Conservation (phyloP, 352 stramenopile genomes). For the Elongisporangium prolatum region DNA sequence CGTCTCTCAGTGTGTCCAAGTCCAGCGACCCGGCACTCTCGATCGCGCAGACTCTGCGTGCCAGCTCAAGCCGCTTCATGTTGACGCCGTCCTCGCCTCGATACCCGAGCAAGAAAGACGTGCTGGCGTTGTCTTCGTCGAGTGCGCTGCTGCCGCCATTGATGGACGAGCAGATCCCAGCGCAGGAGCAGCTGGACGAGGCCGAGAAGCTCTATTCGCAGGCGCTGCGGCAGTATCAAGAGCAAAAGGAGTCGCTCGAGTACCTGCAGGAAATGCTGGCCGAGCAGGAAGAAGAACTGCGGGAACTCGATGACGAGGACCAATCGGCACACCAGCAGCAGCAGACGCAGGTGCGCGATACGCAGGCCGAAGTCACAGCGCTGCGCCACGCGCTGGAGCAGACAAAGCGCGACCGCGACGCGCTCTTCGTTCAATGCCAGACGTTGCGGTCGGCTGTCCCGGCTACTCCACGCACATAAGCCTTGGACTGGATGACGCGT, state of each 20-base stretch:
- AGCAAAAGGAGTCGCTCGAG: conserved; percentile 56
- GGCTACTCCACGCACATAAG: background rate
- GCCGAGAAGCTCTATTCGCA: conserved; percentile 71
- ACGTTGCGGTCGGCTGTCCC: conserved; percentile 16
- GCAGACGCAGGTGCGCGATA: background rate
- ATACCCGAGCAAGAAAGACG: background rate
- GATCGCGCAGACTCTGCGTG: background rate
- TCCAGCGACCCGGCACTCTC: background rate
- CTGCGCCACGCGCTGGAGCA: conserved; percentile 13
- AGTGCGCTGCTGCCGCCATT: background rate
- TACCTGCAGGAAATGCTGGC: conserved; percentile 52
- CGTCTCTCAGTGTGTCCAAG: conserved; percentile 3
- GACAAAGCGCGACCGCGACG: conserved; percentile 48
- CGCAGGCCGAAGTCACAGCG: background rate
- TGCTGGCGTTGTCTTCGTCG: background rate
- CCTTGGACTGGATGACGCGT: background rate
- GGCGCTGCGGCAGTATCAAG: conserved; percentile 59
- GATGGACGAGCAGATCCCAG: background rate
- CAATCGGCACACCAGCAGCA: background rate
- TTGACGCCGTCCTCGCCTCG: conserved; percentile 5
- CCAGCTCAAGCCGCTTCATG: conserved; percentile 22
- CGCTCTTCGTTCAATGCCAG: conserved; percentile 62
- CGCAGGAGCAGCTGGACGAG: conserved; percentile 56
- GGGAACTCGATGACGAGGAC: conserved; percentile 15
- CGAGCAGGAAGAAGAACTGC: conserved; percentile 39